Conservation (phyloP, 2,329 filamentous ascomycete genomes). For the Corinectria fuckeliana region DNA sequence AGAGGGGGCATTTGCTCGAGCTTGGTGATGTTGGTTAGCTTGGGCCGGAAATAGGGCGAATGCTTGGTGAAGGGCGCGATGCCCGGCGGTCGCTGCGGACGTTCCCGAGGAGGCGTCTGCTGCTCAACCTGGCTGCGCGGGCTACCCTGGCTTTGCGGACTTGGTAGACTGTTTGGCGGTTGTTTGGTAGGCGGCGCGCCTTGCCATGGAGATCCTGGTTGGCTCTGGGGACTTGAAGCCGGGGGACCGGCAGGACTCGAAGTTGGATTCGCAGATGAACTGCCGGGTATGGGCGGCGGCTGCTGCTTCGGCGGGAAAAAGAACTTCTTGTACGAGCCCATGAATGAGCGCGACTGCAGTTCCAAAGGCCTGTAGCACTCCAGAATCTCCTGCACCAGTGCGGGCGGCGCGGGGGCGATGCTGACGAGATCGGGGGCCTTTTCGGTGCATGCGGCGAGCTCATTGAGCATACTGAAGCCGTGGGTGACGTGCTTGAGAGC, state of each 20-base stretch:
- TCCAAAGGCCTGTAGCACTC: constrained; percentile 49
- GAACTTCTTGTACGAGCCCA: constrained; percentile 46
- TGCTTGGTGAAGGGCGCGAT: constrained; percentile 48
- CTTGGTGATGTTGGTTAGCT: constrained; percentile 38
- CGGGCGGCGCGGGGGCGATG: constrained; percentile 46
- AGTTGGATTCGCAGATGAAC: constrained; percentile 4
- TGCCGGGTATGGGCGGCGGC: constrained; percentile 3
- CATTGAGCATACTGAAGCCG: constrained; percentile 50
- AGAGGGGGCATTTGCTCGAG: constrained; percentile 42
- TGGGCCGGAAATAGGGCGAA: constrained; percentile 46
- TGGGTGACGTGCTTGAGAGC: constrained; percentile 50
- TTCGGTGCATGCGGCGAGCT: constrained; percentile 45
- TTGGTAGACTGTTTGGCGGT: constrained; percentile 36
- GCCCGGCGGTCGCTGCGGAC: constrained; percentile 36
- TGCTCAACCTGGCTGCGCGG: constrained; percentile 32
- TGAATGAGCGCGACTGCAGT: constrained; percentile 48
- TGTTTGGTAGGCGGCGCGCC: constrained; percentile 9
- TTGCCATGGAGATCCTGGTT: constrained; percentile 38
- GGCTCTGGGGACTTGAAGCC: constrained; percentile 34
- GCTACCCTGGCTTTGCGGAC: constrained; percentile 44
- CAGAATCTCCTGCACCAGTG: constrained; percentile 47
- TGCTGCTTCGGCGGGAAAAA: constrained; percentile 39
- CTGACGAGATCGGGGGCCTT: constrained; percentile 46
- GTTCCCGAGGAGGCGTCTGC: constrained; percentile 24
- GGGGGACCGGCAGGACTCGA: constrained; percentile 19